Conservation (phyloP, 805 yeast species). For the Lachancea sp. region DNA sequence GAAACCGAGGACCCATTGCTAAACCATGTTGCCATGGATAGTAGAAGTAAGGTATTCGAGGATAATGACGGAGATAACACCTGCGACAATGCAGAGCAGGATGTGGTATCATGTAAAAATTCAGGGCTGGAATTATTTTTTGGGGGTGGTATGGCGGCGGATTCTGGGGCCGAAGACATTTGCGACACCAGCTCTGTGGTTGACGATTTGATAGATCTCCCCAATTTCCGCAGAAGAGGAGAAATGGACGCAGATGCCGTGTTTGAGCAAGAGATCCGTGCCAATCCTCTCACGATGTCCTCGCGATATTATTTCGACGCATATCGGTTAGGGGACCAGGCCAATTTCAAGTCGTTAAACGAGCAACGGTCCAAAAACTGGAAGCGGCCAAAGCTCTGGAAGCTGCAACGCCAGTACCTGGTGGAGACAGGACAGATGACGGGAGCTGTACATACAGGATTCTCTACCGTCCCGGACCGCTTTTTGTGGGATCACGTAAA, state of each 20-base stretch:
- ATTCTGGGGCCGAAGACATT: slow-evolving; percentile 4
- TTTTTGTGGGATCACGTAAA: slow-evolving; percentile 22
- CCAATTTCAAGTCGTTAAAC: slow-evolving; percentile 2
- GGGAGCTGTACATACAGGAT: neutral
- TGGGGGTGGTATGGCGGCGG: neutral
- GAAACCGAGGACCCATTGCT: neutral
- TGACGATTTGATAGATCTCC: slow-evolving; percentile 4
- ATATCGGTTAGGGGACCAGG: slow-evolving; percentile 3
- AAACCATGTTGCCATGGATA: neutral
- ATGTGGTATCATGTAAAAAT: neutral
- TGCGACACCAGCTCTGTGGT: slow-evolving; percentile 4
- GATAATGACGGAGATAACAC: neutral
- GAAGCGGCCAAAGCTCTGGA: slow-evolving; percentile 20
- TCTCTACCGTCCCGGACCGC: slow-evolving; percentile 16
- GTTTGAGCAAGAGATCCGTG: slow-evolving; percentile 7
- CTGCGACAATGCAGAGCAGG: neutral
- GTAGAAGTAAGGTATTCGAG: neutral
- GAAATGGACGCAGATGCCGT: neutral
- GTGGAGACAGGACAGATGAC: neutral
- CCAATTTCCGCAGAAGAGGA: slow-evolving; percentile 3
- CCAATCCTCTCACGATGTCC: slow-evolving; percentile 5
- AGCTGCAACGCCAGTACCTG: slow-evolving; percentile 19
- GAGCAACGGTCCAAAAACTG: slow-evolving; percentile 1
- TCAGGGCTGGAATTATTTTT: neutral
- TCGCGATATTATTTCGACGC: slow-evolving; percentile 7